Conservation (phyloP, 2,329 filamentous ascomycete species). For the Alternaria sp. region DNA sequence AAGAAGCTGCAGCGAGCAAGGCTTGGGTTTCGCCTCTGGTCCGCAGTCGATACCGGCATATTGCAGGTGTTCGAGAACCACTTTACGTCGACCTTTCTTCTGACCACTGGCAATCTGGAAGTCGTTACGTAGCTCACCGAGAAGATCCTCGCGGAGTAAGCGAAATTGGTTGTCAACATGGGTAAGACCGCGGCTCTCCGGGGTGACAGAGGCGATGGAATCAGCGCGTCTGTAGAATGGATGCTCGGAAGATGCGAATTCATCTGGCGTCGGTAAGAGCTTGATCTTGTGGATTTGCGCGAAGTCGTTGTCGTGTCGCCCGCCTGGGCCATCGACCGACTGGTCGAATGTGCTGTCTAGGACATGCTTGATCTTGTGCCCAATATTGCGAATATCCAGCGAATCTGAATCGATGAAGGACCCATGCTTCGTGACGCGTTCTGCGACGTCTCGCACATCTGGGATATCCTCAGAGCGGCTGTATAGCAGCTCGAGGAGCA, state of each 20-base stretch:
- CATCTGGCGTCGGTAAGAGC: conserved; percentile 71
- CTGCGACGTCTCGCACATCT: conserved; percentile 34
- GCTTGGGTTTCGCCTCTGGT: conserved; percentile 36
- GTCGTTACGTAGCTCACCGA: conserved; percentile 69
- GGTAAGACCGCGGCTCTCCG: conserved; percentile 49
- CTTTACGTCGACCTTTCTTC: conserved; percentile 55
- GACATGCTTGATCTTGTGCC: conserved; percentile 57
- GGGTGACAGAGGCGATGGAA: conserved; percentile 54
- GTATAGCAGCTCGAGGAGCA: conserved; percentile 57
- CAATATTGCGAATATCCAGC: conserved; percentile 63
- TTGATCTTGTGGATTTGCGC: conserved; percentile 65
- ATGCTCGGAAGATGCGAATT: conserved; percentile 62
- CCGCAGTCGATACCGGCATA: conserved; percentile 51
- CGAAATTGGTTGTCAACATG: conserved; percentile 77
- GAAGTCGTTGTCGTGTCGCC: conserved; percentile 77
- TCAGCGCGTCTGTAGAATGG: conserved; percentile 63
- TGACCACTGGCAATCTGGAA: conserved; percentile 58
- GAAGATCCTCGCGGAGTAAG: conserved; percentile 73
- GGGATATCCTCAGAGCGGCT: conserved; percentile 38
- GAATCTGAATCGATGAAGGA: conserved; percentile 44
- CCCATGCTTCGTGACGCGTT: conserved; percentile 23
- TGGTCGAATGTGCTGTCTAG: conserved; percentile 60
- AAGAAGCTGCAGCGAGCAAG: conserved; percentile 51
- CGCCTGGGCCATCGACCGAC: conserved; percentile 58
- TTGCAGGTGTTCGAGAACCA: conserved; percentile 51